Conservation (phyloP, 2,329 filamentous ascomycete species). For the Trichoderma sp. region DNA sequence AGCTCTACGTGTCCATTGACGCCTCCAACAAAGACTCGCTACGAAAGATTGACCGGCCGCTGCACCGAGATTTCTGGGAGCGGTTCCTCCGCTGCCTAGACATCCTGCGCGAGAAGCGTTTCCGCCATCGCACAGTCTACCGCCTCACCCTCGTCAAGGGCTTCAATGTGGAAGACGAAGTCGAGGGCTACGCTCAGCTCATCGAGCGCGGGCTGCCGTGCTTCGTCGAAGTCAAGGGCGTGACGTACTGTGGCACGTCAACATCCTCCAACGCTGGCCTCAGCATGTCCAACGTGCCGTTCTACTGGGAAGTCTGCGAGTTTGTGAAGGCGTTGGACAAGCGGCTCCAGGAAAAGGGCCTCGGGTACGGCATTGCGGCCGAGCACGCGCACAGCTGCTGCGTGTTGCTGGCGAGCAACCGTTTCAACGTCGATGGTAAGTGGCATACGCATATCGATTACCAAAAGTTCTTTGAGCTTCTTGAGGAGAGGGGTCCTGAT, state of each 20-base stretch:
- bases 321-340: slow-evolving; percentile 75
- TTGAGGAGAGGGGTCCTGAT: slow-evolving; percentile 64
- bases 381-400: slow-evolving; percentile 97
- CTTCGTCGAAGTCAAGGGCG: slow-evolving; percentile 94
- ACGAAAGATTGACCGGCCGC: slow-evolving; percentile 81
- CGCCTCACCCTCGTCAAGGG: slow-evolving; percentile 93
- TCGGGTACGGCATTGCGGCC: slow-evolving; percentile 86
- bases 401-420: slow-evolving; percentile 75
- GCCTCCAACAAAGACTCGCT: slow-evolving; percentile 86
- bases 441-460: slow-evolving; percentile 96
- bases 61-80: slow-evolving; percentile 97
- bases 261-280: slow-evolving; percentile 80
- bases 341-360: slow-evolving; percentile 64
- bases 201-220: slow-evolving; percentile 83
- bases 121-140: slow-evolving; percentile 89
- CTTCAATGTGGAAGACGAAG: slow-evolving; percentile 96
- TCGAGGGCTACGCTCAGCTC: slow-evolving; percentile 82
- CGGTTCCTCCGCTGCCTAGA: slow-evolving; percentile 88
- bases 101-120: slow-evolving; percentile 78
- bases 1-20: slow-evolving; percentile 95
- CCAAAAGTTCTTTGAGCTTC: slow-evolving; percentile 76
- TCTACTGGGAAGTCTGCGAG: slow-evolving; percentile 82
- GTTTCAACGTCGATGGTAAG: slow-evolving; percentile 71
- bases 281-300: slow-evolving; percentile 96
- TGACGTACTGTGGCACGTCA: slow-evolving; percentile 92